A percentile compares a stretch with the other conserved stretches of the same genome.
Evolutionary conservation across 306 rosid genomes (phyloP).

Genomic region (Dicorynia guianensis): DNA sequence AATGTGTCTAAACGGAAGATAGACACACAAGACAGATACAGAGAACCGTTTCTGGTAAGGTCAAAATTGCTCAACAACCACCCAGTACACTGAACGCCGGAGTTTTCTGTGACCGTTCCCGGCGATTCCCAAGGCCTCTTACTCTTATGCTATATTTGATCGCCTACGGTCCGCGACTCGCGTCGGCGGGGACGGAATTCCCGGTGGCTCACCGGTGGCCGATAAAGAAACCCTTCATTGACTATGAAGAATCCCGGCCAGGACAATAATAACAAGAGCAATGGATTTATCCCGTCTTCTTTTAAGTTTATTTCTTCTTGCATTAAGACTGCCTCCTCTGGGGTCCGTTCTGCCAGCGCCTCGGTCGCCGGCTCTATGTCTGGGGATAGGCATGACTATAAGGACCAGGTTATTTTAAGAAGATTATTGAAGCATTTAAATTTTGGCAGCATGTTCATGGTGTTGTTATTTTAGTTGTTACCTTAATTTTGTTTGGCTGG

Average conservation of each 20-base stretch:
- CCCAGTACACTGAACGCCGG: slow-evolving; percentile 37
- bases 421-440: not conserved
- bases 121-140: slow-evolving; percentile 13
- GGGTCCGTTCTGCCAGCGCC: slow-evolving; percentile 84
- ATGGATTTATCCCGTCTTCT: slow-evolving; percentile 86
- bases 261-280: slow-evolving; percentile 56
- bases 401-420: slow-evolving; percentile 69
- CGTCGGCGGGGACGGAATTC: slow-evolving; percentile 61
- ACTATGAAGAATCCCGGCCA: slow-evolving; percentile 72
- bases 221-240: slow-evolving; percentile 35
- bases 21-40: slow-evolving; percentile 30
- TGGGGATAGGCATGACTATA: slow-evolving; percentile 65
- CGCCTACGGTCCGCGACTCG: slow-evolving; percentile 60
- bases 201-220: slow-evolving; percentile 72
- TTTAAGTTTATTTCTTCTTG: slow-evolving; percentile 90
- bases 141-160: slow-evolving; percentile 72
- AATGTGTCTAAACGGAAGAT: slow-evolving; percentile 27
- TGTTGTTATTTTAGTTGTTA: not conserved
- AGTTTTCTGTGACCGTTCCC: slow-evolving; percentile 41
- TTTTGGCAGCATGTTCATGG: not conserved
- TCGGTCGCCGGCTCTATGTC: slow-evolving; percentile 86
- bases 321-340: slow-evolving; percentile 90
- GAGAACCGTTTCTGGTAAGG: slow-evolving; percentile 47
- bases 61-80: slow-evolving; percentile 56
- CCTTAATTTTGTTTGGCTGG: not conserved